phyloP scores from a whole-genome alignment of 2,329 filamentous ascomycete genomes.

The Epichloe brachyelytri region DNA sequence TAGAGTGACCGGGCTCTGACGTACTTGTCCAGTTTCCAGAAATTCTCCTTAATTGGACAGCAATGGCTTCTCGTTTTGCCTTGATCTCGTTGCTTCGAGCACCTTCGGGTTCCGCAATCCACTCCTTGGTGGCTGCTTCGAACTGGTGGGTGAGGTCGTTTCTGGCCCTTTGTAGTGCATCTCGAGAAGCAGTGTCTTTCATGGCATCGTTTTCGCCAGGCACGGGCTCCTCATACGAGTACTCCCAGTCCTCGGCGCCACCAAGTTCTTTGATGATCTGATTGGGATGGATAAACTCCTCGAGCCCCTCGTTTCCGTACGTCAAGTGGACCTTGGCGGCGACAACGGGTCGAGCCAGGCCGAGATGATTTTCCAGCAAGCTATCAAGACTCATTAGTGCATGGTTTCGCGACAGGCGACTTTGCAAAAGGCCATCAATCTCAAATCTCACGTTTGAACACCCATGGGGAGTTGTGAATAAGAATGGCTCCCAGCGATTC shows the following conservation, averaged over 20 bases:
- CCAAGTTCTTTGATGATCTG: conserved; percentile 44
- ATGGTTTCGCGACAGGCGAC: too few relatives aligned
- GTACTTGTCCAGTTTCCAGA: conserved; percentile 60
- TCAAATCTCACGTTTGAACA: conserved; percentile 37
- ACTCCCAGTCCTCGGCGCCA: conserved; percentile 53
- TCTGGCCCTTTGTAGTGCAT: conserved; percentile 37
- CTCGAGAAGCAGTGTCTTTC: conserved; percentile 28
- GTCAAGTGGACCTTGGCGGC: conserved; percentile 61
- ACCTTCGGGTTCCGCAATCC: conserved; percentile 32
- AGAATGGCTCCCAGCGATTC: conserved; percentile 58
- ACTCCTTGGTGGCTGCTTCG: conserved; percentile 44
- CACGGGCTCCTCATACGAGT: conserved; percentile 49
- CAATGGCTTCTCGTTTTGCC: conserved; percentile 31
- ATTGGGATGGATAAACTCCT: conserved; percentile 48
- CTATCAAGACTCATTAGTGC: conserved; percentile 7
- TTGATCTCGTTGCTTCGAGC: conserved; percentile 10
- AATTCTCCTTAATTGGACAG: conserved; percentile 44
- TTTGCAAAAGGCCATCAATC: too few relatives aligned
- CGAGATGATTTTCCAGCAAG: conserved; percentile 49
- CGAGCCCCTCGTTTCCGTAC: conserved; percentile 46
- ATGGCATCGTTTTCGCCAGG: conserved; percentile 46
- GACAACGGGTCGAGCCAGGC: conserved; percentile 65
- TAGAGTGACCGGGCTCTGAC: conserved; percentile 49
- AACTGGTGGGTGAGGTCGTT: conserved; percentile 40
- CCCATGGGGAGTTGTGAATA: conserved; percentile 63